These are phyloP conservation scores for Zalaria obscura DNA, from an alignment of 2,329 filamentous ascomycete genomes.

Conservation along the genomic window DNA sequence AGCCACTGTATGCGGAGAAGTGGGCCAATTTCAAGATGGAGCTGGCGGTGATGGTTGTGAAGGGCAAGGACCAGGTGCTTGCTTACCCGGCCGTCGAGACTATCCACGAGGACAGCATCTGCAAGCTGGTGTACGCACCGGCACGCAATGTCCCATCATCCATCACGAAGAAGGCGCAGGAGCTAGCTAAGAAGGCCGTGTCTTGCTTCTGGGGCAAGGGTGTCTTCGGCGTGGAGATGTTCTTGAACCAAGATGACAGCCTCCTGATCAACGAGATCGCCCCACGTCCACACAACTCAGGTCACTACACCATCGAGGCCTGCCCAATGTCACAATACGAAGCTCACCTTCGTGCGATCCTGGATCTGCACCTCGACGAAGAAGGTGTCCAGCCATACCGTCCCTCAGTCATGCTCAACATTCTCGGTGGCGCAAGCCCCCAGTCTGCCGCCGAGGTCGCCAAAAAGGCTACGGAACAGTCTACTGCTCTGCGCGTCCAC, in stretches of 20 bases:
- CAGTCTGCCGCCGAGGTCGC: slow-evolving; percentile 49
- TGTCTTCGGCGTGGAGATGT: slow-evolving; percentile 95
- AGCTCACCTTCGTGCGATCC: slow-evolving; percentile 73
- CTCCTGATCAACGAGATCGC: slow-evolving; percentile 80
- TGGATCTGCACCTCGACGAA: slow-evolving; percentile 46
- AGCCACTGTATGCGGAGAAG: slow-evolving; percentile 76
- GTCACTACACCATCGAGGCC: slow-evolving; percentile 90
- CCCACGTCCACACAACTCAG: slow-evolving; percentile 75
- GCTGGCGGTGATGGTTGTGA: slow-evolving; percentile 86
- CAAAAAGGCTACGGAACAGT: slow-evolving; percentile 41
- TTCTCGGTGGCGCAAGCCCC: slow-evolving; percentile 54
- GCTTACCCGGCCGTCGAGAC: slow-evolving; percentile 89
- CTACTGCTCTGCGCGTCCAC: slow-evolving; percentile 51
- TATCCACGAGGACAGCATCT: slow-evolving; percentile 88
- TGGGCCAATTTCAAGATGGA: slow-evolving; percentile 79
- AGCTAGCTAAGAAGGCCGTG: slow-evolving; percentile 67
- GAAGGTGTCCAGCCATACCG: slow-evolving; percentile 42
- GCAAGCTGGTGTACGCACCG: slow-evolving; percentile 81
- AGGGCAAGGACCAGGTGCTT: slow-evolving; percentile 60
- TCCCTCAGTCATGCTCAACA: slow-evolving; percentile 64
- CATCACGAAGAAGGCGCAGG: slow-evolving; percentile 52
- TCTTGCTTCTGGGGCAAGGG: slow-evolving; percentile 73
- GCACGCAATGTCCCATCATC: slow-evolving; percentile 53
- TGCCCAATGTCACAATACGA: slow-evolving; percentile 85
- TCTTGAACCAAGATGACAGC: slow-evolving; percentile 57